A percentile compares a stretch with the other conserved stretches of the same genome.
These are phyloP conservation scores for Pleurotus eryngii DNA, from an alignment of 768 basidiomycete genomes.

Conservation along the genomic window DNA sequence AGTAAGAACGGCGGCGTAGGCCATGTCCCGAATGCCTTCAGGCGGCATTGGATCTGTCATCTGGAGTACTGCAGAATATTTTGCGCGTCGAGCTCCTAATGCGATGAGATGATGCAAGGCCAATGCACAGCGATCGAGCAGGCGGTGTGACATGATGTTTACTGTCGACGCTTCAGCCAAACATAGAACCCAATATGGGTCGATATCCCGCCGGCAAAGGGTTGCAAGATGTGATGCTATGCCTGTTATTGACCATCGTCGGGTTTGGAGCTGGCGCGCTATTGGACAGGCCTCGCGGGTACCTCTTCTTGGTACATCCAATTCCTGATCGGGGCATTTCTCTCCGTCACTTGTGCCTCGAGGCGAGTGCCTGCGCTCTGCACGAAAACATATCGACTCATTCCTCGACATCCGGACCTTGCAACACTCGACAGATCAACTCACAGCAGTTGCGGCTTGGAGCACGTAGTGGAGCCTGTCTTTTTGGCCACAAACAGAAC, in stretches of 20 bases:
- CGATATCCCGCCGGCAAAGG: constrained; percentile 6
- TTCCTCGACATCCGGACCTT: constrained; percentile 2
- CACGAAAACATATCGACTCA: background rate
- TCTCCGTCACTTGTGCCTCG: constrained; percentile 6
- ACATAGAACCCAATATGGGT: background rate
- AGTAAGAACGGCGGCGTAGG: constrained; percentile 10
- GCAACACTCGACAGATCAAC: background rate
- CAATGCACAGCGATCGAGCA: background rate
- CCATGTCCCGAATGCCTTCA: constrained; percentile 12
- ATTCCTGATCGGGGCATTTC: constrained; percentile 6
- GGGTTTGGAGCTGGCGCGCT: background rate
- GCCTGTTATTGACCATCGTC: background rate
- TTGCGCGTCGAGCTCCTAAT: constrained; percentile 2
- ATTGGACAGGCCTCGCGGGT: constrained; percentile 2
- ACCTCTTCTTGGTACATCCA: constrained; percentile 7
- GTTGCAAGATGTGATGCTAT: constrained; percentile 3
- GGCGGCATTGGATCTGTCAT: constrained; percentile 5
- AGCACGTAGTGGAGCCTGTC: too few species aligned
- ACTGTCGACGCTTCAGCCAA: background rate
- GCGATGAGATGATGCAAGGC: background rate
- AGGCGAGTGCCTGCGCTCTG: background rate
- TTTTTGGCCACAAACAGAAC: too few species aligned
- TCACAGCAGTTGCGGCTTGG: too few species aligned
- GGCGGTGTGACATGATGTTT: constrained; percentile 1
- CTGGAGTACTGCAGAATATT: constrained; percentile 1